These are phyloP conservation scores for Leucocoprinus birnbaumii DNA, from an alignment of 768 basidiomycete genomes.

Conservation along the genomic window DNA sequence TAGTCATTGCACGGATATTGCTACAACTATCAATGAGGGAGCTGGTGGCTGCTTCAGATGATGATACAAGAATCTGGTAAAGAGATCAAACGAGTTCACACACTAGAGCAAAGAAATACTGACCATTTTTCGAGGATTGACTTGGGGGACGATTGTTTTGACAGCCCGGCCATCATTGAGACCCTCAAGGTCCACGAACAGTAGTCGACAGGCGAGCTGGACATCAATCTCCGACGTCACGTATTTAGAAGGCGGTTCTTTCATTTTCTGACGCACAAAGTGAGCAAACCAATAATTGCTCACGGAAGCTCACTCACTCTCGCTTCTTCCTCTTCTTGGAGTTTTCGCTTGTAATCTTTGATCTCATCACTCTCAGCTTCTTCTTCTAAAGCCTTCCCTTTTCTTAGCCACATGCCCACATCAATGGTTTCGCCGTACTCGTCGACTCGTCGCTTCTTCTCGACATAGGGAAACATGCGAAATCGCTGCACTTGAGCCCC, in stretches of 20 bases:
- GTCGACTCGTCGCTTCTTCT: slow-evolving; percentile 89
- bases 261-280: slow-evolving; percentile 52
- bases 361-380: slow-evolving; percentile 81
- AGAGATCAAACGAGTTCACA: slow-evolving; percentile 3
- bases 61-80: slow-evolving; percentile 84
- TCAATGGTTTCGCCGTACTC: slow-evolving; percentile 96
- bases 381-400: slow-evolving; percentile 88
- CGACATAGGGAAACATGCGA: slow-evolving; percentile 96
- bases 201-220: slow-evolving; percentile 79
- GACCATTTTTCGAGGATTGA: slow-evolving; percentile 95
- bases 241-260: slow-evolving; percentile 91
- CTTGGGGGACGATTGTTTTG: slow-evolving; percentile 94
- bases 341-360: slow-evolving; percentile 66
- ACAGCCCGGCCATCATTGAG: slow-evolving; percentile 95
- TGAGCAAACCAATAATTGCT: slow-evolving; percentile 1
- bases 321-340: slow-evolving; percentile 84
- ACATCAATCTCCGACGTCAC: slow-evolving; percentile 73
- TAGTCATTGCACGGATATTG: slow-evolving; percentile 86
- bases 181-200: slow-evolving; percentile 96
- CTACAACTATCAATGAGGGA: slow-evolving; percentile 78
- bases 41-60: slow-evolving; percentile 60
- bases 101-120: slow-evolving; percentile 15
- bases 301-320: slow-evolving; percentile 11
- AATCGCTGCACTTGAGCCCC: slow-evolving; percentile 75
- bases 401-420: slow-evolving; percentile 92